phyloP scores from a whole-genome alignment of 2,329 filamentous ascomycete species.

The Verticillium tricorpus region DNA sequence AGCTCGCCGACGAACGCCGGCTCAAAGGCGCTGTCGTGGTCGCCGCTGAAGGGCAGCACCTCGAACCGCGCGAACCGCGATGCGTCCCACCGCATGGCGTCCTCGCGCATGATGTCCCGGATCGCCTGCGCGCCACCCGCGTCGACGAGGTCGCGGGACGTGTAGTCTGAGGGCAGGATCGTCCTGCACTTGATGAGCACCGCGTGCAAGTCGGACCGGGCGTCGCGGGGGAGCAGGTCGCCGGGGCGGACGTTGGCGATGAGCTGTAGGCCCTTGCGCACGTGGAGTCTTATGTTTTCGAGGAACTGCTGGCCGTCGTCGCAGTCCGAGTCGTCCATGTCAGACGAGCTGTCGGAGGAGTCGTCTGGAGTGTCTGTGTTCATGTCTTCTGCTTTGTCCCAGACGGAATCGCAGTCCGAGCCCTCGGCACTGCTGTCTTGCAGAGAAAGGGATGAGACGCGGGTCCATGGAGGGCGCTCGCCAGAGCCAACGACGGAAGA shows the following conservation, averaged over 20 bases:
- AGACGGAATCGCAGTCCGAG: conserved; percentile 10
- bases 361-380: background rate
- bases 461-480: conserved; percentile 3
- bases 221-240: conserved; percentile 11
- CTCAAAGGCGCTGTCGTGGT: conserved; percentile 18
- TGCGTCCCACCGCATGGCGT: conserved; percentile 16
- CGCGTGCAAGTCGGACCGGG: conserved; percentile 14
- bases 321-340: background rate
- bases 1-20: conserved; percentile 15
- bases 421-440: conserved; percentile 10
- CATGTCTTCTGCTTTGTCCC: background rate
- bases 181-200: conserved; percentile 16
- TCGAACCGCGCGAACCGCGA: conserved; percentile 14
- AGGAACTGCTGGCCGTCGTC: conserved; percentile 7
- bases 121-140: conserved; percentile 8
- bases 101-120: conserved; percentile 14
- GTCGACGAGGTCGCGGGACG: background rate
- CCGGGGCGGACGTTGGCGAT: conserved; percentile 15
- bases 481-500: conserved; percentile 13
- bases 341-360: background rate
- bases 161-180: background rate
- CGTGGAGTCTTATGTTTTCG: conserved; percentile 16
- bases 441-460: conserved; percentile 6
- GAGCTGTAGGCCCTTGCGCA: conserved; percentile 15
- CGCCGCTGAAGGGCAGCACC: conserved; percentile 16